These are phyloP conservation scores for Neurospora tetraspora DNA, from an alignment of 495 filamentous ascomycete species.

Conservation along the genomic window DNA sequence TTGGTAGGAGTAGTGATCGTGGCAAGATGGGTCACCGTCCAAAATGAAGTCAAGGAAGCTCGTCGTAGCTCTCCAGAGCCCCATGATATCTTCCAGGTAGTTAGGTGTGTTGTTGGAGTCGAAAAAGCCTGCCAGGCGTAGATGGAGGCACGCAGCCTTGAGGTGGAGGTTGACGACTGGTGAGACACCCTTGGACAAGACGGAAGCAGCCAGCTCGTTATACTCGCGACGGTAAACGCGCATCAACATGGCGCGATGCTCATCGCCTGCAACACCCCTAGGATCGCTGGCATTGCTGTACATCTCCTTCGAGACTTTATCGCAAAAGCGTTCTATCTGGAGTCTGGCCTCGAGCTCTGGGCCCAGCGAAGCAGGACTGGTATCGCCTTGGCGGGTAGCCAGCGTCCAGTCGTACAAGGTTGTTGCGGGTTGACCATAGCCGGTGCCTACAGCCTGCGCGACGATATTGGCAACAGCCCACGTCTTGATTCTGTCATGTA, in stretches of 20 bases:
- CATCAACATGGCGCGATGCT: slow-evolving; percentile 58
- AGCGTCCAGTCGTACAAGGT: slow-evolving; percentile 83
- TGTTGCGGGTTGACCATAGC: slow-evolving; percentile 83
- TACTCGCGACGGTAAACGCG: slow-evolving; percentile 47
- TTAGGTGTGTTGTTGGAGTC: slow-evolving; percentile 63
- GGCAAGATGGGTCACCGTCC: slow-evolving; percentile 31
- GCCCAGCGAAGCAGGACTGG: slow-evolving; percentile 56
- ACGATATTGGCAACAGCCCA: slow-evolving; percentile 93
- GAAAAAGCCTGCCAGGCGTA: slow-evolving; percentile 82
- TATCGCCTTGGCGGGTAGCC: slow-evolving; percentile 49
- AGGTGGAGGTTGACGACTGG: slow-evolving; percentile 64
- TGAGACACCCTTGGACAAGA: slow-evolving; percentile 39
- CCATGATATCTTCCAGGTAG: slow-evolving; percentile 68
- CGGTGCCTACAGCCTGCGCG: slow-evolving; percentile 82
- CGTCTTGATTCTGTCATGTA: slow-evolving; percentile 75
- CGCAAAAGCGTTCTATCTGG: slow-evolving; percentile 72
- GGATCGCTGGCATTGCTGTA: slow-evolving; percentile 73
- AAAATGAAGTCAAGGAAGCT: slow-evolving; percentile 66
- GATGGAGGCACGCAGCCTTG: slow-evolving; percentile 68
- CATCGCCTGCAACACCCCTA: slow-evolving; percentile 59
- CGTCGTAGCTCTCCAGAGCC: slow-evolving; percentile 65
- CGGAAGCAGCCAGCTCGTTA: slow-evolving; percentile 41
- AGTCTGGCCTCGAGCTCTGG: slow-evolving; percentile 57
- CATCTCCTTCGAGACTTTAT: slow-evolving; percentile 76
- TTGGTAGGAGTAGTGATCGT: slow-evolving; percentile 17